A percentile compares a stretch with the other conserved stretches of the same genome.
Conservation (phyloP, 2,329 filamentous ascomycete species). For the Phialophora tarda region DNA sequence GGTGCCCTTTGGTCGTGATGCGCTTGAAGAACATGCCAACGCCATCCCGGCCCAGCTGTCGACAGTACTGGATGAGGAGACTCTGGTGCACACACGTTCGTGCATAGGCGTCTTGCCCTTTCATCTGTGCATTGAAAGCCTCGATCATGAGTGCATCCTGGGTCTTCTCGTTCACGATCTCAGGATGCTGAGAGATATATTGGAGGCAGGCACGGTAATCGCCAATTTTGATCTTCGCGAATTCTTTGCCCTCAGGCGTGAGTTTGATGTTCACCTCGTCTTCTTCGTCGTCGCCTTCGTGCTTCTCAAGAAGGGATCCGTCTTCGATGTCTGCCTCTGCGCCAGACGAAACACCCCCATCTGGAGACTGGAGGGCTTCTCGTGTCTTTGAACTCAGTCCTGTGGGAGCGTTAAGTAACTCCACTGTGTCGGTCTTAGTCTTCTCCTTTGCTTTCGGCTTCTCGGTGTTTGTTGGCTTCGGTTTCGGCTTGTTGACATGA, state of each 20-base stretch:
- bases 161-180: constrained; percentile 81
- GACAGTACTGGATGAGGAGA: constrained; percentile 90
- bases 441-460: constrained; percentile 29
- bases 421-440: constrained; percentile 54
- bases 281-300: constrained; percentile 56
- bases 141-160: constrained; percentile 89
- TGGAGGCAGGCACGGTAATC: constrained; percentile 76
- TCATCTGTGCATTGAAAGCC: constrained; percentile 86
- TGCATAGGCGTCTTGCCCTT: constrained; percentile 75
- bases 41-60: constrained; percentile 83
- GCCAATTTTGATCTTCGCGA: constrained; percentile 75
- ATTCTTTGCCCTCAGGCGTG: constrained; percentile 77
- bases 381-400: constrained; percentile 41
- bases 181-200: constrained; percentile 78
- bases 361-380: constrained; percentile 46
- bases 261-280: constrained; percentile 78
- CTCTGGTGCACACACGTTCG: constrained; percentile 92
- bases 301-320: constrained; percentile 44
- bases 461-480: constrained; percentile 49
- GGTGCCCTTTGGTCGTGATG: constrained; percentile 85
- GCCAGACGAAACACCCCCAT: constrained; percentile 59
- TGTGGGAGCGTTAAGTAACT: constrained; percentile 70
- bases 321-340: constrained; percentile 68
- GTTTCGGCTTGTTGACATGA: constrained; percentile 68
- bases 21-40: constrained; percentile 95